These are phyloP conservation scores for Tuber umbilicatum DNA, from an alignment of 495 filamentous ascomycete genomes.

Conservation along the genomic window DNA sequence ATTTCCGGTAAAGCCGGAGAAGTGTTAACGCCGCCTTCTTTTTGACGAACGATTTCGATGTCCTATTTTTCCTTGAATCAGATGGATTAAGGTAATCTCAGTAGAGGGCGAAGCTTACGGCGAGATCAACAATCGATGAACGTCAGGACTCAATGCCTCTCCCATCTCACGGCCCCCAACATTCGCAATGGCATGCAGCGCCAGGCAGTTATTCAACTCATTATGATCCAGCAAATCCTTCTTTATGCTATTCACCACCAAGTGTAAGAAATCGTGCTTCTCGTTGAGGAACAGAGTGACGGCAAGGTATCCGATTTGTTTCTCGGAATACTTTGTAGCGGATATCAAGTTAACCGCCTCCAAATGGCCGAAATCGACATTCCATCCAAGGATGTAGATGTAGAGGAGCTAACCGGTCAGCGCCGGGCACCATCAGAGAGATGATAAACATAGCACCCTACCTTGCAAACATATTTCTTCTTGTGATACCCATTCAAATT, in stretches of 20 bases:
- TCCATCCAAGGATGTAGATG: constrained; percentile 98
- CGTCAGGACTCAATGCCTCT: constrained; percentile 84
- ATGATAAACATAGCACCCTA: constrained; percentile 38
- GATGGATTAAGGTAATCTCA: not conserved
- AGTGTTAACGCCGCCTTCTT: constrained; percentile 97
- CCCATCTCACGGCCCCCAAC: constrained; percentile 96
- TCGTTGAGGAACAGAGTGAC: constrained; percentile 97
- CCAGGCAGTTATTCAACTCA: constrained; percentile 94
- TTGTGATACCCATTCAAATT: constrained; percentile 91
- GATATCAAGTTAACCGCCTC: constrained; percentile 98
- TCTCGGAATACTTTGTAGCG: constrained; percentile 94
- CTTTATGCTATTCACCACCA: constrained; percentile 97
- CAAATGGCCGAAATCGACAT: constrained; percentile 97
- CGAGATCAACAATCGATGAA: constrained; percentile 90
- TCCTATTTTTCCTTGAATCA: constrained; percentile 49
- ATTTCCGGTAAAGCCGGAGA: constrained; percentile 91
- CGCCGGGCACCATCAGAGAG: not conserved
- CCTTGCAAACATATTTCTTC: constrained; percentile 99
- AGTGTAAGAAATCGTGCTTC: constrained; percentile 86
- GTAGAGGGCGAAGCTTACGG: constrained; percentile 57
- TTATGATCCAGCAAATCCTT: constrained; percentile 93
- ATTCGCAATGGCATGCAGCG: constrained; percentile 97
- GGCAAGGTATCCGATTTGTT: constrained; percentile 97
- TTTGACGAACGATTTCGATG: constrained; percentile 96
- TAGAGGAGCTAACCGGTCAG: constrained; percentile 67